Percentiles rank a stretch among this genome's conserved stretches.
Evolutionary conservation across 257 asterid genomes (phyloP).

Genomic region (Fraxinus americana): DNA sequence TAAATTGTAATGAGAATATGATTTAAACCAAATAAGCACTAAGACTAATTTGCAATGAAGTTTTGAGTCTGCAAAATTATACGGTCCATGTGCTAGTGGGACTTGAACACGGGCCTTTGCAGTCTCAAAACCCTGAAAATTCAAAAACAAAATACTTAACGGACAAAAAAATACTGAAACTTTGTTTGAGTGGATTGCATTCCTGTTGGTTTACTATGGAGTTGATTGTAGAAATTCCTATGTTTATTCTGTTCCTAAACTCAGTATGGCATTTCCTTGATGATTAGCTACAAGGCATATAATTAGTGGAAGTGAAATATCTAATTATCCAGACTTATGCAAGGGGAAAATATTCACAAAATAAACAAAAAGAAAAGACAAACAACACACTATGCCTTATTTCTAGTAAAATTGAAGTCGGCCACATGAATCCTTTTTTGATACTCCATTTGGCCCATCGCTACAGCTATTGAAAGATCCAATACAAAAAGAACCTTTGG

Average conservation of each 20-base stretch:
- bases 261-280: constrained; percentile 3
- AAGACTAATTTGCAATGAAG: background rate
- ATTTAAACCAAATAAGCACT: too few relatives aligned
- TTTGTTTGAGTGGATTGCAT: constrained; percentile 3
- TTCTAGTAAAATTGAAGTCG: background rate
- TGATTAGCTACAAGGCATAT: constrained; percentile 9
- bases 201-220: background rate
- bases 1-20: too few relatives aligned
- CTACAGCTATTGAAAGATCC: background rate
- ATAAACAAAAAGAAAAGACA: background rate
- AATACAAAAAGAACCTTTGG: background rate
- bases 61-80: background rate
- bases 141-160: background rate
- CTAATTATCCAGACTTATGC: background rate
- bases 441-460: background rate
- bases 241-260: background rate
- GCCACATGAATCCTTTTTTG: background rate
- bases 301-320: background rate
- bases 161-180: background rate
- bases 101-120: background rate
- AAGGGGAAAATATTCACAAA: constrained; percentile 10
- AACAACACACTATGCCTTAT: background rate
- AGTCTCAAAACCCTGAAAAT: background rate
- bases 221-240: background rate
- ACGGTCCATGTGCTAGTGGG: background rate